Conservation (phyloP, 2,329 filamentous ascomycete genomes). For the Ophiostoma sp. region DNA sequence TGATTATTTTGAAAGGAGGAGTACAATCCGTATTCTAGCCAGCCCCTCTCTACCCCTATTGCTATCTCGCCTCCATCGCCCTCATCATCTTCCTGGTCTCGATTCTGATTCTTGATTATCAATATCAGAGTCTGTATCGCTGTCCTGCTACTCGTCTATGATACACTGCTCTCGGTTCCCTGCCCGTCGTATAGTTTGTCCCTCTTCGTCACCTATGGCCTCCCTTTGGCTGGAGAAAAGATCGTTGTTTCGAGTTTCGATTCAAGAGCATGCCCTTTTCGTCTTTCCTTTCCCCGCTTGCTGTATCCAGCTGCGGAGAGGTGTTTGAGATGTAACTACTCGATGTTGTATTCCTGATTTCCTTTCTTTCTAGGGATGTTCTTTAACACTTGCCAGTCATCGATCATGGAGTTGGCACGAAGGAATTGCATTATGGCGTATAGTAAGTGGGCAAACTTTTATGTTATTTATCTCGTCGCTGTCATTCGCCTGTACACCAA, state of each 20-base stretch:
- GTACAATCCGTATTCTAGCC: background rate
- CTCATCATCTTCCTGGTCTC: too few relatives aligned
- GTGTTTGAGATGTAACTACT: background rate
- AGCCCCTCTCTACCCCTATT: slow-evolving; percentile 1
- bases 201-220: background rate
- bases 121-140: too few relatives aligned
- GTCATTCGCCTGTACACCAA: too few relatives aligned
- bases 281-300: background rate
- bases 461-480: too few relatives aligned
- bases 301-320: background rate
- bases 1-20: background rate
- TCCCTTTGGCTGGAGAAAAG: background rate
- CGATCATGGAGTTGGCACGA: too few relatives aligned
- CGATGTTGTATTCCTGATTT: too few relatives aligned
- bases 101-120: background rate
- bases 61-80: background rate
- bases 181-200: background rate
- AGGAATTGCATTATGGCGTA: too few relatives aligned
- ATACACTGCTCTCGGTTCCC: too few relatives aligned
- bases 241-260: slow-evolving; percentile 5
- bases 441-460: background rate
- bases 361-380: too few relatives aligned
- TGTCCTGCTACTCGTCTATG: too few relatives aligned
- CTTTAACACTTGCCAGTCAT: too few relatives aligned
- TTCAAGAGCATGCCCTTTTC: background rate